Base-by-base conservation (phyloP, 257 asterid genomes). In the Nicotiana sylvestris region DNA sequence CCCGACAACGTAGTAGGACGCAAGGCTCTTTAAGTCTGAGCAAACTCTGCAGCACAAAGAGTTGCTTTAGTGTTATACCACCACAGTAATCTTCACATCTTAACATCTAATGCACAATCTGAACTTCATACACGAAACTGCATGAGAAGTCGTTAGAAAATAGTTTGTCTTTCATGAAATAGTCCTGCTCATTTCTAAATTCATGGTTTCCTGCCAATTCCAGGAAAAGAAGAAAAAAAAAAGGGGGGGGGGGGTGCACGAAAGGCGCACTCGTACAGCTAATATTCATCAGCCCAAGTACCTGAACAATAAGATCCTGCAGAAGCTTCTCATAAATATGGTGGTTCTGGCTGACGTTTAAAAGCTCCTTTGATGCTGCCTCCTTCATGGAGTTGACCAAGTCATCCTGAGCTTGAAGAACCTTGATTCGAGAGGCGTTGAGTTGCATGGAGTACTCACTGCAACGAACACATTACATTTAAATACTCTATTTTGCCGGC, bases 391-490 rank as follows among this genome's bases (percentile, higher is more conserved):
- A 86, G 86, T 85, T 91, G 57, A 92, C 96, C 87, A 95, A 87
- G 88, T 95, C 98, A 84, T 95, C 98, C 88, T 93, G 97, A 66
- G 97, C 97, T 86, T 93, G 97, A 87, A 93, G 97, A 89, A 93
- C 97, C 90, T 92, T 93, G 86, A 93, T 85, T 64, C 97, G 88
- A 81, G 97, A 92, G 60, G 97, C 94, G 91, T 93, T 93, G 81
- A 93, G 90, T 77, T 92, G 97, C 97, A 91, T 93, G 35, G 97
- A 93, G 85, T 93, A 93, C 85, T 93, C 97, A 67, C 97, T 93
- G 87, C 84, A 87, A 80, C 84, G 82, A 77, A 43, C 61, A 67
- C 86, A 61, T 67, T 77, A 72, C 77, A 80, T 61, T 81, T 18
- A 15, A 66, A 32, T 12, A 4, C 65, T 43, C 15, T 25, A 27